Evolutionary conservation across 2,329 filamentous ascomycete genomes (phyloP).

Genomic region (Sclerotinia borealis): DNA sequence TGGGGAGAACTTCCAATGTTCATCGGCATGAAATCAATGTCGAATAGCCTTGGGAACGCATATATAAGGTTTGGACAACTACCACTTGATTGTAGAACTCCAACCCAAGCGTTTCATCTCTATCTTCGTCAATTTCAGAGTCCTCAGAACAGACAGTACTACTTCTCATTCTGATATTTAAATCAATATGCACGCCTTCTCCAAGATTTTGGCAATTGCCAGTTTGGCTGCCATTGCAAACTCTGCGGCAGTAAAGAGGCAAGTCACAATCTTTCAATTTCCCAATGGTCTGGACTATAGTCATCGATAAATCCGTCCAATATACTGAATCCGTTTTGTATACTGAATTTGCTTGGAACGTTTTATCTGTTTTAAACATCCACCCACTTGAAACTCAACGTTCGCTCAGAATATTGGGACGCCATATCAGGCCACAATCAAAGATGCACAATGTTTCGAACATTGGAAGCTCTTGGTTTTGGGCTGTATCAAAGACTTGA

Average conservation of each 20-base stretch:
- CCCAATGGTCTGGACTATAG: background rate
- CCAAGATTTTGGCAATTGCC: conserved; percentile 5
- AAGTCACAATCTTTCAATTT: background rate
- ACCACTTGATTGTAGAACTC: too few species aligned
- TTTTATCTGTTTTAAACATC: too few species aligned
- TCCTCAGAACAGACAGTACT: background rate
- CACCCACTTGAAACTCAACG: too few species aligned
- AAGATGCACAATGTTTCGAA: too few species aligned
- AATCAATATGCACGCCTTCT: conserved; percentile 4
- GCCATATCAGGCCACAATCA: too few species aligned
- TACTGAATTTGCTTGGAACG: background rate
- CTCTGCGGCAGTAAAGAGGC: conserved; percentile 15
- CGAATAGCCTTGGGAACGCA: background rate
- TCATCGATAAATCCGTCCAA: background rate
- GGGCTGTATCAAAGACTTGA: background rate
- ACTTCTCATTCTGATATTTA: background rate
- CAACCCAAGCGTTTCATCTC: background rate
- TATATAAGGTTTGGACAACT: background rate
- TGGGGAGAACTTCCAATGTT: background rate
- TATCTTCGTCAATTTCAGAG: background rate
- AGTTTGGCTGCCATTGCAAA: conserved; percentile 11
- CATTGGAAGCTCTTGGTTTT: background rate
- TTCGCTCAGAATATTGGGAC: background rate
- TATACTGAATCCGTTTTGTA: background rate
- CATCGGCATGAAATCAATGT: background rate